Conservation (phyloP, 176 grass and related monocot genomes). For the Ampelocalamus luodianensis region DNA sequence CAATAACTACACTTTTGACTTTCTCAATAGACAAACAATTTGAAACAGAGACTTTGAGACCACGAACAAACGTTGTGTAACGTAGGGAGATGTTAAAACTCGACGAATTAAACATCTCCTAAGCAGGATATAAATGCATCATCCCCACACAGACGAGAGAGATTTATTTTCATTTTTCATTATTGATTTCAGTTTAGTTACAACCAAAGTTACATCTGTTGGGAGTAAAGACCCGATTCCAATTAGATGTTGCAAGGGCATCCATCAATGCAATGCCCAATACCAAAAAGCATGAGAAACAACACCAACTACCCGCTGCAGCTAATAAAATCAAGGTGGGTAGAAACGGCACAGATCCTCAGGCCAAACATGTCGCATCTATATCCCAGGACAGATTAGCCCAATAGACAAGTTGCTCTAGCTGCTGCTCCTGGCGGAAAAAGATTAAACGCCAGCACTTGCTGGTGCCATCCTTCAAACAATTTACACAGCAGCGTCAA, state of each 20-base stretch:
- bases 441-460: slow-evolving; percentile 25
- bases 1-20: too few species aligned
- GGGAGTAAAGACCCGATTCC: slow-evolving; percentile 5
- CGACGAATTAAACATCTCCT: too few species aligned
- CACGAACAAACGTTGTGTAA: too few species aligned
- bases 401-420: neutral
- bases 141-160: too few species aligned
- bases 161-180: slow-evolving; percentile 26
- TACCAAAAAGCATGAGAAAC: too few species aligned
- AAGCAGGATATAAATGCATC: too few species aligned
- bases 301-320: slow-evolving; percentile 37
- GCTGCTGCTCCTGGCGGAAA: slow-evolving; percentile 6
- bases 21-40: too few species aligned
- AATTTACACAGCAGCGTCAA: slow-evolving; percentile 42
- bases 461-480: slow-evolving; percentile 20
- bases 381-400: neutral
- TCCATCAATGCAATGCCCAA: slow-evolving; percentile 15
- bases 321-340: slow-evolving; percentile 40
- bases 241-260: slow-evolving; percentile 32
- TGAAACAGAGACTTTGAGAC: too few species aligned
- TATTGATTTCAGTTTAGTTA: slow-evolving; percentile 44
- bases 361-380: slow-evolving; percentile 3
- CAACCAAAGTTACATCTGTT: slow-evolving; percentile 37
- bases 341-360: slow-evolving; percentile 39
- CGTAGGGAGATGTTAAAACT: too few species aligned